Percentiles rank a stretch among this genome's conserved stretches.
Evolutionary conservation across 2,329 filamentous ascomycete species (phyloP).

Genomic region (Thielaviopsis punctulata): DNA sequence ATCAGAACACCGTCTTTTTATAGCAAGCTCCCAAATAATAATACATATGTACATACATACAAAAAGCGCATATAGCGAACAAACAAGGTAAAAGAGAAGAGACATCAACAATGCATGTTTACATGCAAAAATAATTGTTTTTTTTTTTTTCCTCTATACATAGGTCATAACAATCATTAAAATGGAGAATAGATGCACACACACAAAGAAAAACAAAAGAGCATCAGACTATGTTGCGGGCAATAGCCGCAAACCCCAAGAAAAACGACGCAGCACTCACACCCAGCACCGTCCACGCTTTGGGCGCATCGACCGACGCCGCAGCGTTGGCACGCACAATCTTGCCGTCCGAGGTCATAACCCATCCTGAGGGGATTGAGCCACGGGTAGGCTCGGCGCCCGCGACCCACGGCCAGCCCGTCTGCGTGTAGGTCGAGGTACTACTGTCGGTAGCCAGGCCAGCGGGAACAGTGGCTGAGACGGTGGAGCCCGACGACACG

Average conservation of each 20-base stretch:
- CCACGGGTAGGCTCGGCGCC: slow-evolving; percentile 33
- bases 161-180: not conserved
- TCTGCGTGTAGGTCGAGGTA: slow-evolving; percentile 35
- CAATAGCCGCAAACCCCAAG: slow-evolving; percentile 12
- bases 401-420: slow-evolving; percentile 52
- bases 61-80: no score
- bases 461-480: slow-evolving; percentile 52
- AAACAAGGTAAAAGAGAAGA: not conserved
- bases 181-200: no score
- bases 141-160: not conserved
- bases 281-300: slow-evolving; percentile 15
- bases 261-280: slow-evolving; percentile 14
- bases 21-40: no score
- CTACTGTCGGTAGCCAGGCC: slow-evolving; percentile 43
- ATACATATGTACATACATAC: no score
- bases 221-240: not conserved
- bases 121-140: not conserved
- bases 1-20: no score
- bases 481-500: slow-evolving; percentile 39
- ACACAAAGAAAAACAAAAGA: no score
- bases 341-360: slow-evolving; percentile 62
- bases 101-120: not conserved
- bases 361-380: slow-evolving; percentile 61
- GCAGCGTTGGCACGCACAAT: slow-evolving; percentile 56
- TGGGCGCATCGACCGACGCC: slow-evolving; percentile 19